Conservation (phyloP, 2,329 filamentous ascomycete genomes). For the Neofusicoccum sp. region DNA sequence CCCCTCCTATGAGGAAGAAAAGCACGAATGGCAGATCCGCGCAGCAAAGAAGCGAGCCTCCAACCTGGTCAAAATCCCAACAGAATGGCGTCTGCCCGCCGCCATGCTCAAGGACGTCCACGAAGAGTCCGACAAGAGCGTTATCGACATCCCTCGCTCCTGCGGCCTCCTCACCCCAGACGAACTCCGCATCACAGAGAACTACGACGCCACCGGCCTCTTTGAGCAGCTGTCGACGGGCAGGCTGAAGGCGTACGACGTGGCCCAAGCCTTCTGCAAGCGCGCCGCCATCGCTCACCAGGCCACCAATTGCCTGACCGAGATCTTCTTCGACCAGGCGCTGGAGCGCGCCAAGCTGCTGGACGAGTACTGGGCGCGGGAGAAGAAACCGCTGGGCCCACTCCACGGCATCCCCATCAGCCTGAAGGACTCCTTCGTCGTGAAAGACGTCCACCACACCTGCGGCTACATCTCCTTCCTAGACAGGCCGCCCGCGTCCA, state of each 20-base stretch:
- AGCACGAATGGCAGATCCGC: conserved; percentile 32
- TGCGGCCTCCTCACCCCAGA: conserved; percentile 35
- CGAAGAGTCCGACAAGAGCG: conserved; percentile 1
- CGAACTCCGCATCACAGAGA: conserved; percentile 40
- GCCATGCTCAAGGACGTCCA: not conserved
- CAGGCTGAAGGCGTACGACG: conserved; percentile 41
- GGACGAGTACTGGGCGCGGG: conserved; percentile 40
- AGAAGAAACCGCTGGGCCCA: conserved; percentile 51
- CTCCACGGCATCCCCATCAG: conserved; percentile 47
- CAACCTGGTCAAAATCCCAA: conserved; percentile 31
- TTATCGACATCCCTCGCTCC: conserved; percentile 11
- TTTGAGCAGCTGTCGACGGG: conserved; percentile 32
- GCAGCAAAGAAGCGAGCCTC: conserved; percentile 35
- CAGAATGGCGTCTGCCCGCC: conserved; percentile 7
- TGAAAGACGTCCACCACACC: conserved; percentile 60
- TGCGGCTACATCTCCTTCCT: conserved; percentile 59
- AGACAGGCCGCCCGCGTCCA: conserved; percentile 29
- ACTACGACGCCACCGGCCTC: conserved; percentile 38
- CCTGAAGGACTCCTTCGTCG: conserved; percentile 59
- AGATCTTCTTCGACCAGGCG: conserved; percentile 48
- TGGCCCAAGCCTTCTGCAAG: conserved; percentile 58
- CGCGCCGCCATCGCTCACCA: conserved; percentile 61
- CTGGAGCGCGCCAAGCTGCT: conserved; percentile 40
- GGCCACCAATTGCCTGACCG: conserved; percentile 48
- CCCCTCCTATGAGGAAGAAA: conserved; percentile 10